Percentiles rank a stretch among this genome's conserved stretches.
phyloP scores from a whole-genome alignment of 306 rosid genomes.

The Ochetophila trinervis region DNA sequence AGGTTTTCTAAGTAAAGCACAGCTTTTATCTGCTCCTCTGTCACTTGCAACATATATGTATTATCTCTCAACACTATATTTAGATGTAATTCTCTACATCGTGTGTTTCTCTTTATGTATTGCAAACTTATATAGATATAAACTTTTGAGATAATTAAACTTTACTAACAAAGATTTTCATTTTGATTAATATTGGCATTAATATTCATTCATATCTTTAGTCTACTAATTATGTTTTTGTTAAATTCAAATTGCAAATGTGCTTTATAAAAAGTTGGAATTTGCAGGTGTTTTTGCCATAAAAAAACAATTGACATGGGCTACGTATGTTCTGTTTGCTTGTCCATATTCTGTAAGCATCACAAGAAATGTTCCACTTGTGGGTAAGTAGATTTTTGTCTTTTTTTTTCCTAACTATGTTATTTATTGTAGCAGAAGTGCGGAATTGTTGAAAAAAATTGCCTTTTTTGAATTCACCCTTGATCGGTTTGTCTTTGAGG shows the following conservation, averaged over 20 bases:
- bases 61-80: too few species aligned
- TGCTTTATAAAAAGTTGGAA: conserved; percentile 9
- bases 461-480: neutral
- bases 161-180: too few species aligned
- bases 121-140: too few species aligned
- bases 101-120: too few species aligned
- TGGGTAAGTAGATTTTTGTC: conserved; percentile 59
- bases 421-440: neutral
- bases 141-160: too few species aligned
- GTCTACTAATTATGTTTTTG: neutral
- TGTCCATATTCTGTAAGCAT: conserved; percentile 95
- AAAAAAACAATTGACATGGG: conserved; percentile 96
- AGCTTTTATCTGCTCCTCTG: too few species aligned
- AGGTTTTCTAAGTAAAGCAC: neutral
- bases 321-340: conserved; percentile 89
- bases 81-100: too few species aligned
- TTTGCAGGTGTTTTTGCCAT: conserved; percentile 98
- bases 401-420: neutral
- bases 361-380: conserved; percentile 97
- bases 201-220: neutral
- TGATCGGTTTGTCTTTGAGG: too few species aligned
- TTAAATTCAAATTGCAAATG: neutral
- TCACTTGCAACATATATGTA: too few species aligned
- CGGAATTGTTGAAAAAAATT: neutral
- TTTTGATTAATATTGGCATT: too few species aligned